A percentile compares a stretch with the other conserved stretches of the same genome.
Conservation (phyloP, 148 eudicot genomes). For the Vaccinium vitisidaea region DNA sequence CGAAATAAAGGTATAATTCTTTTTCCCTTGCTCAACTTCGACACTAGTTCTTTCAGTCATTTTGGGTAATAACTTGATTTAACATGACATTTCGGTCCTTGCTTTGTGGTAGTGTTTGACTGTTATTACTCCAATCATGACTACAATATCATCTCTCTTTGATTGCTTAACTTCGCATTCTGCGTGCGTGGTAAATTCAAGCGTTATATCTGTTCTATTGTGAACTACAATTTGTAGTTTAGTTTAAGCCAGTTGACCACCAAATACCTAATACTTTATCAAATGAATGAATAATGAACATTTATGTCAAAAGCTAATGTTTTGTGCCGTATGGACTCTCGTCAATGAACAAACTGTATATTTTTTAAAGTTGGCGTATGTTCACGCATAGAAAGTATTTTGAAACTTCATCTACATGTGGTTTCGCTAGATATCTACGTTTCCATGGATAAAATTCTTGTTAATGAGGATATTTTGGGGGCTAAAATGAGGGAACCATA, state of each 20-base stretch:
- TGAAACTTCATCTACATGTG: not conserved
- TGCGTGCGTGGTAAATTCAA: not conserved
- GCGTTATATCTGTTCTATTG: not conserved
- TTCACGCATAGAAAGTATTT: not conserved
- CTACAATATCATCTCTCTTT: not conserved
- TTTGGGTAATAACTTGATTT: slow-evolving; percentile 5
- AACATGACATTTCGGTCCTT: not conserved
- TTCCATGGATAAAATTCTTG: not conserved
- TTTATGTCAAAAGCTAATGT: slow-evolving; percentile 4
- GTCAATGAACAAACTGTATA: not conserved
- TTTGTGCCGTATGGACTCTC: not conserved
- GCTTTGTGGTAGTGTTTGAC: not conserved
- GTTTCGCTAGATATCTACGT: not conserved
- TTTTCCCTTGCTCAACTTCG: not conserved
- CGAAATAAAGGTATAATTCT: slow-evolving; percentile 81
- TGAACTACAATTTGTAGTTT: not conserved
- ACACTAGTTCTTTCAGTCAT: slow-evolving; percentile 1
- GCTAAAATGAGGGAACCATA: not conserved
- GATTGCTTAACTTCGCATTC: not conserved
- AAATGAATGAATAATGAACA: not conserved
- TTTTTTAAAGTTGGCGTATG: not conserved
- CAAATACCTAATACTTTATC: not conserved
- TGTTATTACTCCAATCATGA: not conserved
- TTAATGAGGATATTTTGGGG: not conserved
- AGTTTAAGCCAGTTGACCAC: not conserved